A percentile compares a stretch with the other conserved stretches of the same genome.
Conservation (phyloP, 2,329 filamentous ascomycete species). For the Ceratocystis cubensis region DNA sequence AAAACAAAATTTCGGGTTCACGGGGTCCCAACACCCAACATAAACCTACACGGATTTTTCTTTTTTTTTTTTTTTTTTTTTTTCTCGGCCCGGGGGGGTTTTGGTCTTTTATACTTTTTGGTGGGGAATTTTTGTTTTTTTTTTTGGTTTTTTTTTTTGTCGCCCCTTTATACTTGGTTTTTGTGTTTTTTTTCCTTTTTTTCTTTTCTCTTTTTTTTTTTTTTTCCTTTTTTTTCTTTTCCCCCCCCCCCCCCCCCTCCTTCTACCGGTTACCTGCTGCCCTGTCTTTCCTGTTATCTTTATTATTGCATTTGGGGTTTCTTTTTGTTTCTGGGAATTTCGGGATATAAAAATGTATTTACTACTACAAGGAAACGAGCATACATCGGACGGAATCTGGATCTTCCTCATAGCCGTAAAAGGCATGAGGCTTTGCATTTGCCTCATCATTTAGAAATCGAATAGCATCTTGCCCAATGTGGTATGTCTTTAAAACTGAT, state of each 20-base stretch:
- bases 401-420: conserved; percentile 1
- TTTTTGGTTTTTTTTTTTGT: no score
- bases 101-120: no score
- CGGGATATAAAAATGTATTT: conserved; percentile 1
- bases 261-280: neutral
- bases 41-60: no score
- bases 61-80: no score
- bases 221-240: no score
- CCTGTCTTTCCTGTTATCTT: conserved; percentile 26
- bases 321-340: conserved; percentile 23
- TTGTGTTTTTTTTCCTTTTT: no score
- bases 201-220: no score
- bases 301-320: conserved; percentile 27
- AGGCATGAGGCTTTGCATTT: conserved; percentile 20
- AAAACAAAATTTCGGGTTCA: no score
- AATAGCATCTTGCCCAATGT: neutral
- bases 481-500: neutral
- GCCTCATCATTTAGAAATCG: neutral
- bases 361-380: conserved; percentile 12
- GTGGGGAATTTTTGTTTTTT: no score
- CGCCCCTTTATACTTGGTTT: no score
- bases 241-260: neutral
- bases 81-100: no score
- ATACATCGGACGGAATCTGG: conserved; percentile 17
- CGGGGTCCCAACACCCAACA: no score